Evolutionary conservation across 139 green algal genomes (phyloP).

Genomic region (Tetraselmis striata): DNA sequence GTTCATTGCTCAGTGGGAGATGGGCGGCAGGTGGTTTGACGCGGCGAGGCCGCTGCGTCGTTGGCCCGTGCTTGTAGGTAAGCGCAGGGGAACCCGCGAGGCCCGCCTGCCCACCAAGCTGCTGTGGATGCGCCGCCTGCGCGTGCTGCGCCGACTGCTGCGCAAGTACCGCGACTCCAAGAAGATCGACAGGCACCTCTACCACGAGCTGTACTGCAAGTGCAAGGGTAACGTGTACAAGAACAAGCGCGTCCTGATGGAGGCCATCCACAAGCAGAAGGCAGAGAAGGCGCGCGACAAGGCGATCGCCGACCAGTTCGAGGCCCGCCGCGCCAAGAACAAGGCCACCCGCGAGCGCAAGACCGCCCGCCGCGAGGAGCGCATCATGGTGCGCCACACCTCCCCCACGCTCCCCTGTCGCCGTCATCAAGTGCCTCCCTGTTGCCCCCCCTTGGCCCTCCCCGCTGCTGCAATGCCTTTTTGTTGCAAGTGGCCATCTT

Average conservation of each 20-base stretch:
- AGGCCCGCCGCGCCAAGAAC: slow-evolving; percentile 94
- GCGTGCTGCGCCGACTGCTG: slow-evolving; percentile 92
- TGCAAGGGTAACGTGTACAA: slow-evolving; percentile 99
- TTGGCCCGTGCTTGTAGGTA: slow-evolving; percentile 58
- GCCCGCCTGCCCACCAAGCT: slow-evolving; percentile 95
- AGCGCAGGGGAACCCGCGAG: slow-evolving; percentile 94
- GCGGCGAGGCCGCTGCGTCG: no score
- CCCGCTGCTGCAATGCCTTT: no score
- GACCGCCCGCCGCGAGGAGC: slow-evolving; percentile 87
- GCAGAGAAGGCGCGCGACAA: slow-evolving; percentile 98
- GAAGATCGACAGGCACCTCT: slow-evolving; percentile 99
- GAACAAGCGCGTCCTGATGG: slow-evolving; percentile 99
- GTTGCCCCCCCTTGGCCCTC: no score
- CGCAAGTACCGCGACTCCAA: slow-evolving; percentile 98
- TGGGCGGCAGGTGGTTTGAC: no score
- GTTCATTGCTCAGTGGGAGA: no score
- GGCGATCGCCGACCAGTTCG: slow-evolving; percentile 96
- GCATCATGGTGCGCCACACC: slow-evolving; percentile 56
- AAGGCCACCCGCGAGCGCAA: slow-evolving; percentile 91
- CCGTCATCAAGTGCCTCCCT: no score
- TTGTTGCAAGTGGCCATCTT: no score
- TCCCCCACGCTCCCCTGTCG: no score
- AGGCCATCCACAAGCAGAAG: slow-evolving; percentile 99
- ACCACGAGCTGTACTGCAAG: slow-evolving; percentile 94
- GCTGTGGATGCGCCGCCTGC: slow-evolving; percentile 93